A percentile compares a stretch with the other conserved stretches of the same genome.
Evolutionary conservation across 2,329 filamentous ascomycete genomes (phyloP).

Genomic region (Colletotrichum endophyticum): DNA sequence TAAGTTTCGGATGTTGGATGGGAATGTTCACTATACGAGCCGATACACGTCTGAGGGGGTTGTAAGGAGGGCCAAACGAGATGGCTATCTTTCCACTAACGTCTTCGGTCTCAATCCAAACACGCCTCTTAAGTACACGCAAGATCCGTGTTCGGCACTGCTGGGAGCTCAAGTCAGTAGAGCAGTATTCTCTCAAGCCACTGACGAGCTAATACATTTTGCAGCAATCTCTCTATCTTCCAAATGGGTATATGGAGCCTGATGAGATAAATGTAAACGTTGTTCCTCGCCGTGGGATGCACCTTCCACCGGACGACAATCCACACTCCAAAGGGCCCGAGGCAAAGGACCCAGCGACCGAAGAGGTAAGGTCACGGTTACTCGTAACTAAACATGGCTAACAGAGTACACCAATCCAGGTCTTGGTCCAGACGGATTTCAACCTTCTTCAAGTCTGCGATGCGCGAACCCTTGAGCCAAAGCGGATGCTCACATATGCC

Average conservation of each 20-base stretch:
- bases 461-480: constrained; percentile 19
- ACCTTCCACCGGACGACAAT: constrained; percentile 15
- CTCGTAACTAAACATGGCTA: not conserved
- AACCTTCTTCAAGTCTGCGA: constrained; percentile 21
- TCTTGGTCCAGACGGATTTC: constrained; percentile 20
- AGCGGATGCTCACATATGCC: constrained; percentile 21
- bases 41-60: constrained; percentile 20
- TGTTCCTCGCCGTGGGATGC: constrained; percentile 16
- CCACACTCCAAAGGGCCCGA: constrained; percentile 5
- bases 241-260: not conserved
- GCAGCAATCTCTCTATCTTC: constrained; percentile 17
- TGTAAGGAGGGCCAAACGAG: constrained; percentile 11
- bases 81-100: constrained; percentile 3
- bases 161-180: constrained; percentile 19
- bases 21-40: constrained; percentile 16
- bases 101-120: constrained; percentile 21
- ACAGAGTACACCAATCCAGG: not conserved
- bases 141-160: constrained; percentile 19
- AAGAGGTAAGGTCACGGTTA: not conserved
- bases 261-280: constrained; percentile 20
- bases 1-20: constrained; percentile 15
- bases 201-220: not conserved
- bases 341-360: not conserved
- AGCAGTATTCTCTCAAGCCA: not conserved
- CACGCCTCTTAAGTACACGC: constrained; percentile 12